Percentiles rank a stretch among this genome's conserved stretches.
Evolutionary conservation across 352 stramenopile species (phyloP).

Genomic region (Phytophthora kernoviae): DNA sequence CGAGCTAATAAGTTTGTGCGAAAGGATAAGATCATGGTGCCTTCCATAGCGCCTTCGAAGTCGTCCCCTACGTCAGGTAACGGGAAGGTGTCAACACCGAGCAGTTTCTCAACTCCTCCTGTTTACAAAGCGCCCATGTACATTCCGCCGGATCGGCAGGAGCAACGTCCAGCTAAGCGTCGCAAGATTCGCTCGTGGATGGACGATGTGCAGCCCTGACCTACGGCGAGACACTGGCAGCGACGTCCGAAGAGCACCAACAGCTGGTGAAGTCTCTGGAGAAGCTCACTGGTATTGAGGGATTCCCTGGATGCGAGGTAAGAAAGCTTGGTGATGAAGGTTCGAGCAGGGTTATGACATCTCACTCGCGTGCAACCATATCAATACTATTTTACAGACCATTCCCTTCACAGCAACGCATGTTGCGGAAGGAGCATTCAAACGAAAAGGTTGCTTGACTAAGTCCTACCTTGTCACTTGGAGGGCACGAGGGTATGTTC

Average conservation of each 20-base stretch:
- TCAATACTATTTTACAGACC: slow-evolving; percentile 39
- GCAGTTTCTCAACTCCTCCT: slow-evolving; percentile 38
- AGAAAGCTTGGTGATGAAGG: not conserved
- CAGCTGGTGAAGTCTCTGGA: slow-evolving; percentile 57
- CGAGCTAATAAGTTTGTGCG: slow-evolving; percentile 62
- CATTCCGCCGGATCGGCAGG: slow-evolving; percentile 63
- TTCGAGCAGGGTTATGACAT: not conserved
- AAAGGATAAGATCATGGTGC: slow-evolving; percentile 34
- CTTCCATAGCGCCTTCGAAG: slow-evolving; percentile 10
- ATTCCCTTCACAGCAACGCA: slow-evolving; percentile 88
- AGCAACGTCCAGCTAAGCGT: slow-evolving; percentile 68
- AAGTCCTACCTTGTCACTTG: slow-evolving; percentile 87
- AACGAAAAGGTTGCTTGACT: slow-evolving; percentile 75
- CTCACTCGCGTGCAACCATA: not conserved
- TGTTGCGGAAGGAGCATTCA: slow-evolving; percentile 70
- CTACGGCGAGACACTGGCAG: slow-evolving; percentile 63
- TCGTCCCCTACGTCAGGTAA: slow-evolving; percentile 26
- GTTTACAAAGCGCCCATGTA: slow-evolving; percentile 79
- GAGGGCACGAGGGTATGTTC: slow-evolving; percentile 69
- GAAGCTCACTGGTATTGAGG: slow-evolving; percentile 72
- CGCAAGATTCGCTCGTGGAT: slow-evolving; percentile 89
- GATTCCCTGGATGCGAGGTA: slow-evolving; percentile 88
- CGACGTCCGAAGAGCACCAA: slow-evolving; percentile 69
- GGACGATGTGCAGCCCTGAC: slow-evolving; percentile 73
- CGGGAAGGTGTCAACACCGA: slow-evolving; percentile 27